Evolutionary conservation across 768 basidiomycete species (phyloP).

Genomic region (Dentipellis sp.): DNA sequence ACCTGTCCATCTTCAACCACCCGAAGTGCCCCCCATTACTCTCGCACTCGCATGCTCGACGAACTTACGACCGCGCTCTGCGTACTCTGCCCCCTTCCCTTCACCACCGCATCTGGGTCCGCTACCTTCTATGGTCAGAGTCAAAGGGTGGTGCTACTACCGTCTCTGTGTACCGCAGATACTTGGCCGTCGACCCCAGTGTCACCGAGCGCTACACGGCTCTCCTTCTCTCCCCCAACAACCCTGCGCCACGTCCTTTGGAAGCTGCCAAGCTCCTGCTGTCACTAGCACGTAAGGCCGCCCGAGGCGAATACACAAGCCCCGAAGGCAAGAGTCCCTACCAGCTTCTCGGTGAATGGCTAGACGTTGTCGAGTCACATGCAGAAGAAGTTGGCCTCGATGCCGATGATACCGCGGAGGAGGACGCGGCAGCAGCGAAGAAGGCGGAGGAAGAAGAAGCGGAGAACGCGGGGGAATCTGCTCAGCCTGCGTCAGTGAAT

Average conservation of each 20-base stretch:
- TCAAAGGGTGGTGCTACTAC: slow-evolving; percentile 67
- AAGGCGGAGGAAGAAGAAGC: slow-evolving; percentile 38
- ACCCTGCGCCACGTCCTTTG: slow-evolving; percentile 66
- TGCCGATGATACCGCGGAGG: slow-evolving; percentile 55
- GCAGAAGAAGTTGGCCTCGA: slow-evolving; percentile 91
- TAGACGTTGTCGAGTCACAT: slow-evolving; percentile 83
- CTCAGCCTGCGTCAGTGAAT: slow-evolving; percentile 37
- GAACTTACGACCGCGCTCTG: slow-evolving; percentile 89
- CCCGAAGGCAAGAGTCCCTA: slow-evolving; percentile 94
- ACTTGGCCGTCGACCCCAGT: slow-evolving; percentile 73
- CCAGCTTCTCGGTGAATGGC: slow-evolving; percentile 86
- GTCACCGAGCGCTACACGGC: slow-evolving; percentile 72
- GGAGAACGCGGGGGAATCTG: slow-evolving; percentile 18
- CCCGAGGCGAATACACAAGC: slow-evolving; percentile 73
- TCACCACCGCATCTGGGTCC: slow-evolving; percentile 86
- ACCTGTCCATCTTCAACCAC: slow-evolving; percentile 84
- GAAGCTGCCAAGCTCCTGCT: slow-evolving; percentile 91
- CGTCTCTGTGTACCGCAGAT: slow-evolving; percentile 80
- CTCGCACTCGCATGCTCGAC: slow-evolving; percentile 83
- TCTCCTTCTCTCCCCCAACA: slow-evolving; percentile 50
- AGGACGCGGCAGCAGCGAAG: slow-evolving; percentile 41
- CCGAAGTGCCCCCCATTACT: slow-evolving; percentile 79
- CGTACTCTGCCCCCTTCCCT: slow-evolving; percentile 90
- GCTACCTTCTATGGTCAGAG: slow-evolving; percentile 92
- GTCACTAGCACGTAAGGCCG: slow-evolving; percentile 74